Evolutionary conservation across 306 rosid genomes (phyloP), one percentile per base, ranked within the genome.

Genomic region (Carpinus fangiana): DNA sequence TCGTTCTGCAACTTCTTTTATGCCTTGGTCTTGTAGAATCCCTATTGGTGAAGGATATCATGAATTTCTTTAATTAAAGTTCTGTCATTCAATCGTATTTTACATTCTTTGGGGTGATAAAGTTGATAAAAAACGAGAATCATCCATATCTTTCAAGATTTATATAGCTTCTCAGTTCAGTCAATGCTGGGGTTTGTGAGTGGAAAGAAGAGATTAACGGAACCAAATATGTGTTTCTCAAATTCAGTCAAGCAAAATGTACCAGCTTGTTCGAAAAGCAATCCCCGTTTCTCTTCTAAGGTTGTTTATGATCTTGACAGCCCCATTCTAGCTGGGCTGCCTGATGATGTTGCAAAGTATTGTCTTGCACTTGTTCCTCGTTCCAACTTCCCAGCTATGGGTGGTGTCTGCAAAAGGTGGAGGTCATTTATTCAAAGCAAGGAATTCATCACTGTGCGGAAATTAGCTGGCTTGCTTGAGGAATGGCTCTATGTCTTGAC

Each of bases 291-390:
- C 72, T 66, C 77, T 73, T 72, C 89, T 81, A 82, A 66, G 73
- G 61, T 60, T 67, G 46, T 79, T 12, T 80, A 88, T 80, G 89
- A 70, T 75, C 78, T 72, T 50, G 84, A 80, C 72, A 83, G 65
- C 78, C 82, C 89, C 53, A 79, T 95, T 80, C 84, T 95, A 23
- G 88, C 94, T 11, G 96, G 99, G 78, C 85, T 95, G 68, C 93
- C 97, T 54, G 98, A 95, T 80, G 99, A 95, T 81, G 92, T 95
- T 84, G 91, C 99, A 68, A 93, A 90, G 79, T 45, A 82, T 73
- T 95, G 99, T 82, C 97, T 95, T 53, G 97, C 98, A 12, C 97
- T 93, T 13, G 97, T 93, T 81, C 99, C 99, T 56, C 97, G 90
- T 51, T 74, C 93, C 11, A 76, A 80, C 82, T 84, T 86, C 80